A percentile compares a stretch with the other conserved stretches of the same genome.
These are phyloP conservation scores for Strigomonas culicis DNA, from an alignment of 208 protist species.

Conservation along the genomic window DNA sequence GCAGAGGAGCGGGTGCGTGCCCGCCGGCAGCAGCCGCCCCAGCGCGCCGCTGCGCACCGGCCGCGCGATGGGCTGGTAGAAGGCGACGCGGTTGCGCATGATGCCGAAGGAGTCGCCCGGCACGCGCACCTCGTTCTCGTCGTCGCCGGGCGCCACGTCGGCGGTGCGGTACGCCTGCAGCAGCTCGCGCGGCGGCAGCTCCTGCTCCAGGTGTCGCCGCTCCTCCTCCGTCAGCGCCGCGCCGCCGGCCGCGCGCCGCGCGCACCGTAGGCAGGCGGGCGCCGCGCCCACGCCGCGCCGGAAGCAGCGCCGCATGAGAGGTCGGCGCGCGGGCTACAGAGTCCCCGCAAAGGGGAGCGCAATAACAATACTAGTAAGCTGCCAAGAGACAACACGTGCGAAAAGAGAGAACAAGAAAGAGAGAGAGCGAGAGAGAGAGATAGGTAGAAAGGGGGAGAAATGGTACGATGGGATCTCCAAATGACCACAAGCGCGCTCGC, in stretches of 20 bases:
- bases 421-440: neutral
- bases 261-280: neutral
- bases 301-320: too few species aligned
- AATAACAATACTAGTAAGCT: neutral
- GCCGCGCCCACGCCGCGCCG: neutral
- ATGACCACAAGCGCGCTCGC: neutral
- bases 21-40: constrained; percentile 60
- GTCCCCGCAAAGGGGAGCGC: too few species aligned
- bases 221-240: constrained; percentile 62
- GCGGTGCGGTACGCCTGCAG: constrained; percentile 41
- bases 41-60: constrained; percentile 25
- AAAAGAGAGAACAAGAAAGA: neutral
- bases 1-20: constrained; percentile 49
- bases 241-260: constrained; percentile 11
- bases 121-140: constrained; percentile 47
- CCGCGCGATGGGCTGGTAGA: constrained; percentile 75
- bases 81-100: constrained; percentile 77
- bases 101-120: constrained; percentile 88
- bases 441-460: neutral
- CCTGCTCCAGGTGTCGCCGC: constrained; percentile 58
- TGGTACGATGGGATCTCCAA: neutral
- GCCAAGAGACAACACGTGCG: neutral
- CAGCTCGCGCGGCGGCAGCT: constrained; percentile 65
- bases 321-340: too few species aligned
- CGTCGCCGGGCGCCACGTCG: constrained; percentile 28